A percentile compares a stretch with the other conserved stretches of the same genome.
Conservation (phyloP, 1,284 basidiomycete genomes). For the Tranzscheliella williamsii region DNA sequence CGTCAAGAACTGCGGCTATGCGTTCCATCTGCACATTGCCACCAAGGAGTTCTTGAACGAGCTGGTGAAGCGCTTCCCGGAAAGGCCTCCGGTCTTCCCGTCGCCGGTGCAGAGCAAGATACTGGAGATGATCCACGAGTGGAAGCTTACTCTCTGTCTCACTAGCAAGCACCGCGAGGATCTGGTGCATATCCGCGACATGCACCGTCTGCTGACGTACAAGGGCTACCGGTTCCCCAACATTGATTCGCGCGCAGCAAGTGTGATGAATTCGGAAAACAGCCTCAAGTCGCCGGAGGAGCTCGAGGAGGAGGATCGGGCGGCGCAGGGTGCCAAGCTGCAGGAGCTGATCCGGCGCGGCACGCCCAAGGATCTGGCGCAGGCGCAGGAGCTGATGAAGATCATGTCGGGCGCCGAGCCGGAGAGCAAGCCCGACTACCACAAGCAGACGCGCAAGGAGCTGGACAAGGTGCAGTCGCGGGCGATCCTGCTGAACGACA, state of each 20-base stretch:
- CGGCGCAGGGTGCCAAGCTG: conserved; percentile 92
- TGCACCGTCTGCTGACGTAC: conserved; percentile 92
- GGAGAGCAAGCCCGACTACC: conserved; percentile 89
- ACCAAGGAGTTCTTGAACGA: conserved; percentile 99
- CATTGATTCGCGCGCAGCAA: conserved; percentile 49
- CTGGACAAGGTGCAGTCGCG: conserved; percentile 93
- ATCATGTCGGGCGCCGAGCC: conserved; percentile 91
- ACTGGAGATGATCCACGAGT: conserved; percentile 87
- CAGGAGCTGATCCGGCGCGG: conserved; percentile 96
- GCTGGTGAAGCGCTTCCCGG: conserved; percentile 94
- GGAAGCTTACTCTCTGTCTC: conserved; percentile 91
- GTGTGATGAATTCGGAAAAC: conserved; percentile 64
- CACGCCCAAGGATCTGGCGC: conserved; percentile 89
- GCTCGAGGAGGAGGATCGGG: conserved; percentile 91
- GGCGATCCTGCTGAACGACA: conserved; percentile 89
- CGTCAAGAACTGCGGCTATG: conserved; percentile 92
- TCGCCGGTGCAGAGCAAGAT: conserved; percentile 93
- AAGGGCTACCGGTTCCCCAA: conserved; percentile 68
- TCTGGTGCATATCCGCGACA: conserved; percentile 94
- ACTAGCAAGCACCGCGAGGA: conserved; percentile 94
- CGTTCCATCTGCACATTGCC: conserved; percentile 94
- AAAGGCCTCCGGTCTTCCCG: conserved; percentile 91
- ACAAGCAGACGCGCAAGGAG: conserved; percentile 82
- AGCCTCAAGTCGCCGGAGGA: conserved; percentile 93
- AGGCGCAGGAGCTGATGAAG: conserved; percentile 98